Percentiles rank a stretch among this genome's conserved stretches.
phyloP scores from a whole-genome alignment of 306 rosid genomes.

The Mimosa pudica region DNA sequence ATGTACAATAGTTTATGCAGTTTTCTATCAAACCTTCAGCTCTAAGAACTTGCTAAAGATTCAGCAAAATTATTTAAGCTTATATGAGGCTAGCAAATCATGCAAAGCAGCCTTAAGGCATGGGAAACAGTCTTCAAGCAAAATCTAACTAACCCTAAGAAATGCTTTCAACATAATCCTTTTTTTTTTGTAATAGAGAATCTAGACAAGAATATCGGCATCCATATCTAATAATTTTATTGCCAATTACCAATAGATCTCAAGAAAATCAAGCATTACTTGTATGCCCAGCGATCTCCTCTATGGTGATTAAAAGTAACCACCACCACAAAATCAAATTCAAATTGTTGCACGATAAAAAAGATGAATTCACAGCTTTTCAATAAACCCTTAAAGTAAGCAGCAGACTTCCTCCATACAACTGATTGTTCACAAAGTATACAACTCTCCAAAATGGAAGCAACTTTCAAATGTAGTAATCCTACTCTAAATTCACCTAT shows the following conservation, averaged over 20 bases:
- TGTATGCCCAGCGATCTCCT: slow-evolving; percentile 8
- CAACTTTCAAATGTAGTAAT: slow-evolving; percentile 10
- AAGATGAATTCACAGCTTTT: slow-evolving; percentile 1
- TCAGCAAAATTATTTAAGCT: not conserved
- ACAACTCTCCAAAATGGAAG: slow-evolving; percentile 7
- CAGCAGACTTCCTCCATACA: slow-evolving; percentile 5
- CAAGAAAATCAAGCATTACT: slow-evolving; percentile 3
- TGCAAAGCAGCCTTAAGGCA: slow-evolving; percentile 8
- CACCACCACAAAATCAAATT: not conserved
- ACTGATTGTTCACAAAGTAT: not conserved
- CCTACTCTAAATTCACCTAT: slow-evolving; percentile 14
- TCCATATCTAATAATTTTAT: not conserved
- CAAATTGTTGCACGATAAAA: not conserved
- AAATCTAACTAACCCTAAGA: not conserved
- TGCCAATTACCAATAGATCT: not conserved
- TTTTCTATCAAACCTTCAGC: not conserved
- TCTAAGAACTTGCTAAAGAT: not conserved
- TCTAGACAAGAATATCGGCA: slow-evolving; percentile 9
- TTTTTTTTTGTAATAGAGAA: not conserved
- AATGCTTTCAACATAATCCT: not conserved
- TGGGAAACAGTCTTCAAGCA: slow-evolving; percentile 1
- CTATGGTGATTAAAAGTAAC: not conserved
- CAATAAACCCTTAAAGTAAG: slow-evolving; percentile 1
- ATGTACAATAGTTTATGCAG: not conserved
- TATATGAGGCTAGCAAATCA: not conserved